phyloP scores from a whole-genome alignment of 2,329 filamentous ascomycete genomes.

The Trichoderma aggressivum region DNA sequence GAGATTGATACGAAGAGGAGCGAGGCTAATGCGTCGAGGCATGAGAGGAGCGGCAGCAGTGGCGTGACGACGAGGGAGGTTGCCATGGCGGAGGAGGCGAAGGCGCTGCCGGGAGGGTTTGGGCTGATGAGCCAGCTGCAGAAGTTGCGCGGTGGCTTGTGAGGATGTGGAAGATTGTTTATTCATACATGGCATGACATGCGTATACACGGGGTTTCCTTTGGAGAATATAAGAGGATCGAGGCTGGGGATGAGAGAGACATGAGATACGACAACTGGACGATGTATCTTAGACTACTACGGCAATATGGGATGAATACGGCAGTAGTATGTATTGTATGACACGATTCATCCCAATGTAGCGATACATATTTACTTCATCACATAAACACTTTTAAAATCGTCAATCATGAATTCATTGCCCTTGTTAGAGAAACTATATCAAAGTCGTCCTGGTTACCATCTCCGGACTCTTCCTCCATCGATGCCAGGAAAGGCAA shows the following conservation, averaged over 20 bases:
- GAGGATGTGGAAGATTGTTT: conserved; percentile 16
- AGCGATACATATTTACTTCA: not conserved
- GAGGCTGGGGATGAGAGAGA: too few species aligned
- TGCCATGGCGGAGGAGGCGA: conserved; percentile 39
- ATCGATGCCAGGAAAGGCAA: conserved; percentile 9
- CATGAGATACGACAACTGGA: not conserved
- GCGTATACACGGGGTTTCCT: not conserved
- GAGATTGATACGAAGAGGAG: conserved; percentile 47
- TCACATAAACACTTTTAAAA: not conserved
- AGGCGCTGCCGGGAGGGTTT: conserved; percentile 49
- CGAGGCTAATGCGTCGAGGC: conserved; percentile 15
- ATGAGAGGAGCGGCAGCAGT: conserved; percentile 27
- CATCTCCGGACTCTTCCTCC: not conserved
- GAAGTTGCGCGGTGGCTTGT: conserved; percentile 55
- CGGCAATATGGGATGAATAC: not conserved
- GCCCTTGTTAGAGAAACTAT: not conserved
- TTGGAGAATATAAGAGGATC: not conserved
- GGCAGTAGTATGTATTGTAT: not conserved
- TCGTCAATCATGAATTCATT: not conserved
- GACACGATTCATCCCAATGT: not conserved
- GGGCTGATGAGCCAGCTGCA: conserved; percentile 62
- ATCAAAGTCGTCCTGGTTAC: not conserved
- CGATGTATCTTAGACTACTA: not conserved
- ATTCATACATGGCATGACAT: not conserved
- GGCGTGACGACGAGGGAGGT: conserved; percentile 31